phyloP scores from a whole-genome alignment of 345 rosid species.

The Laguncularia racemosa region DNA sequence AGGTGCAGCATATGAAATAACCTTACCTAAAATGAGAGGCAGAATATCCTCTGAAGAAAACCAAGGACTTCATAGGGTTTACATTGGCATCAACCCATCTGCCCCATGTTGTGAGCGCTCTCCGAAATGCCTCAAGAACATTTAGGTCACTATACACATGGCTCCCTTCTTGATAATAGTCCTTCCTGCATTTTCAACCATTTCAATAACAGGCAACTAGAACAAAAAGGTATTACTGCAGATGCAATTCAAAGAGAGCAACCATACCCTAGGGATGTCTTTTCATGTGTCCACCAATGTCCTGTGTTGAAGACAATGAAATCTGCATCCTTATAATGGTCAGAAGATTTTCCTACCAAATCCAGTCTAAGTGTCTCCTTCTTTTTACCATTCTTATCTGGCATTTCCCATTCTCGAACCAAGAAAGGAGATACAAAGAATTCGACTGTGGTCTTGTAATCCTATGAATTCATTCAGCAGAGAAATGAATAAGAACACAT shows the following conservation, averaged over 20 bases:
- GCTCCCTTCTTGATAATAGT: conserved; percentile 90
- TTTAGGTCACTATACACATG: conserved; percentile 66
- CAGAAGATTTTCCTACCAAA: conserved; percentile 62
- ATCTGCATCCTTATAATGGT: conserved; percentile 66
- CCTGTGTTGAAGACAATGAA: conserved; percentile 86
- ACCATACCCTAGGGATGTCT: conserved; percentile 79
- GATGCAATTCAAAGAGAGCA: neutral
- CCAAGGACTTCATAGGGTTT: conserved; percentile 54
- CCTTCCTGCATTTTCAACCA: conserved; percentile 47
- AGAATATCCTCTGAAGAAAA: conserved; percentile 90
- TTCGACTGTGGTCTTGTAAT: conserved; percentile 63
- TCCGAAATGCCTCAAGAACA: conserved; percentile 84
- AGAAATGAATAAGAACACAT: neutral
- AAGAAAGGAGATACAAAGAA: conserved; percentile 89
- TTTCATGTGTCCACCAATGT: conserved; percentile 99
- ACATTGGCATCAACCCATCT: conserved; percentile 85
- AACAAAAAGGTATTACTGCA: neutral
- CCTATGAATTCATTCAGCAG: conserved; percentile 33
- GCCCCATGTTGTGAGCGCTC: conserved; percentile 84
- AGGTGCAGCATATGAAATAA: too few species aligned
- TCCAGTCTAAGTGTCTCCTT: conserved; percentile 94
- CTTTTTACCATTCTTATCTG: conserved; percentile 41
- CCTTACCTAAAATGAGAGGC: conserved; percentile 86
- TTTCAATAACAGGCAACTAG: neutral
- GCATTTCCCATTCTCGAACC: conserved; percentile 85